Evolutionary conservation across 768 basidiomycete genomes (phyloP), one percentile per base, ranked within the genome.

Genomic region (Wakefieldia striispora): DNA sequence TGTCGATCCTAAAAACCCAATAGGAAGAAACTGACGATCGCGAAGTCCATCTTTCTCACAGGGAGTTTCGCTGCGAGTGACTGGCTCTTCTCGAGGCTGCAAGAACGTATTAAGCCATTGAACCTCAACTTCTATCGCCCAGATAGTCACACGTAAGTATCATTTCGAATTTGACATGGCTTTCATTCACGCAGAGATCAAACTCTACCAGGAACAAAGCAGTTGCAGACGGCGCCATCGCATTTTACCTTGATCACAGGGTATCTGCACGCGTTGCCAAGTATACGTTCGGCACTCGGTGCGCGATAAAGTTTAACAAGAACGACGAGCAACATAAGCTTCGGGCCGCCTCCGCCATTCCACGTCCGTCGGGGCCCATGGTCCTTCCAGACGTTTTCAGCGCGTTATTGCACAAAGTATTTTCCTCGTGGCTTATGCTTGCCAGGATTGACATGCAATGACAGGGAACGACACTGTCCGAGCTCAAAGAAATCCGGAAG

Each of bases 71-170:
- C 73, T 6, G 71, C 71, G 4, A 77, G 66, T 37, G 70, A 74
- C 41, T 77, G 72, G 70, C 65, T 77, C 9, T 76, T 71, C 33
- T 50, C 56, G 13, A 65, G 37, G 23, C 48, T 76, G 16, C 58
- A 67, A 35, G 47, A 38, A 1, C 55, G 65, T 2, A 57, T 82
- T 16, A 60, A 52, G 19, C 63, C 66, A 0, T 46, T 69, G 12
- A 66, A 70, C 2, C 45, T 80, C 29, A 63, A 69, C 19, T 68
- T 82, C 34, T 70, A 72, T 48, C 72, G 79, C 3, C 81, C 80
- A 6, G 78, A 81, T 45, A 72, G 71, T 27, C 75, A 79, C 58
- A 71, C 80, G 81, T 79, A 12, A 51, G 63, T 26, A 49, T 16
- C 24, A 67, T 63, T 33, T 39, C 17, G 7, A 31, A 13, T 20